Base-by-base conservation (phyloP, 2,329 filamentous ascomycete genomes). In the Dissoconium aciculare region DNA sequence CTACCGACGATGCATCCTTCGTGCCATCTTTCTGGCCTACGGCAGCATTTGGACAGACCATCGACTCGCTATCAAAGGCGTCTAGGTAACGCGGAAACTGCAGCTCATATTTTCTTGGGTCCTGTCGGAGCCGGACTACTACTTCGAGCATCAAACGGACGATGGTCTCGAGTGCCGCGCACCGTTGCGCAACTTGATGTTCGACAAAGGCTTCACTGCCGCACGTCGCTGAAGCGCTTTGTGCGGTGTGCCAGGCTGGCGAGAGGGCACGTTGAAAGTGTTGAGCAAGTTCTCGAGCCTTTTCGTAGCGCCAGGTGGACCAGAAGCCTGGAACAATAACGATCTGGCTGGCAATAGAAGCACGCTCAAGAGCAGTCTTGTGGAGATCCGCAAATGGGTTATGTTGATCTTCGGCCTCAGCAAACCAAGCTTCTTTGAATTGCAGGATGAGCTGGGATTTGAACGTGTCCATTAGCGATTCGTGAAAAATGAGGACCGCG, bases 401-500 rank as follows among this genome's bases (percentile, higher is more conserved):
- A 23, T 23, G 8, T 23, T n/a, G 19, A 8, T 23, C 19, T 8
- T n/a, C 8, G 8, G 19, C 19, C n/a, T 23, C 19, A 23, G 19
- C 19, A 8, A n/a, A 8, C 19, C 19, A 23, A n/a, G 19, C 8
- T 23, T 23, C 19, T 23, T 8, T n/a, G 19, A 23, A 23, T 8
- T 8, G 8, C 8, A 23, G 19, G 19, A 8, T 23, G 19, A 8
- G 19, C n/a, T 23, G 8, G n/a, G 32, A 35, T 3, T 15, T 26
- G 2, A 27, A 29, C 25, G 32, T 27, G 23, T 38, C 30, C 2
- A 38, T 28, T 2, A 38, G 14, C 3, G 36, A 30, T 9, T 14
- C 17, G 16, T 26, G 26, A 15, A 38, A 32, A 12, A 38, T 33
- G 5, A 21, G 11, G 5, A 26, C 28, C 11, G 19, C 17, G 11